A percentile compares a stretch with the other conserved stretches of the same genome.
Evolutionary conservation across 2,329 filamentous ascomycete genomes (phyloP).

Genomic region (Byssochlamys sp.): DNA sequence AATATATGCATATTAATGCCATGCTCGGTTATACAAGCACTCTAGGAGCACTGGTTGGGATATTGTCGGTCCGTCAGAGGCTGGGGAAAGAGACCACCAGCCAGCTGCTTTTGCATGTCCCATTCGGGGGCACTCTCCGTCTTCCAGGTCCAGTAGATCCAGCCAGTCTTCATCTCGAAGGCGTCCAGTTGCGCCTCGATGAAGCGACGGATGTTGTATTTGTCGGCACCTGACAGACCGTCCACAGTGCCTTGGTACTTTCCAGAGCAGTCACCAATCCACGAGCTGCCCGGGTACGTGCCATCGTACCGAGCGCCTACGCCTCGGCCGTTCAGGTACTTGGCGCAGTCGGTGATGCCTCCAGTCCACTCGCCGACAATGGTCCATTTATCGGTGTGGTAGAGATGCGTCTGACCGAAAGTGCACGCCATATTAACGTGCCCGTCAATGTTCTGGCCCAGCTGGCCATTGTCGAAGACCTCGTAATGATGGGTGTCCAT

Average conservation of each 20-base stretch:
- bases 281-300: constrained; percentile 37
- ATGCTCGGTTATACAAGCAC: neutral
- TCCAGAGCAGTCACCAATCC: constrained; percentile 46
- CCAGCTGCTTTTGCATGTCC: constrained; percentile 38
- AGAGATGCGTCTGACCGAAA: constrained; percentile 40
- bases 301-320: constrained; percentile 52
- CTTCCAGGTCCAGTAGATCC: constrained; percentile 45
- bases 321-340: constrained; percentile 47
- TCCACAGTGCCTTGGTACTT: constrained; percentile 43
- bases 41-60: constrained; percentile 21
- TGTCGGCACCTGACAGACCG: constrained; percentile 27
- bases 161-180: constrained; percentile 34
- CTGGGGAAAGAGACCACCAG: constrained; percentile 40
- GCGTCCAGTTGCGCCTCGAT: constrained; percentile 39
- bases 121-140: constrained; percentile 41
- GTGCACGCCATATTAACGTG: constrained; percentile 51
- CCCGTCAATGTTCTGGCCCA: constrained; percentile 41
- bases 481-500: constrained; percentile 64
- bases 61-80: constrained; percentile 25
- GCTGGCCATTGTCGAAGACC: constrained; percentile 46
- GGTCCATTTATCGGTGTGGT: constrained; percentile 53
- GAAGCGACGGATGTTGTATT: constrained; percentile 31
- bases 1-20: neutral
- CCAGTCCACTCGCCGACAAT: constrained; percentile 61
- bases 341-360: constrained; percentile 54